Base-by-base conservation (phyloP, 2,329 filamentous ascomycete genomes). In the Pyrenophora teres region DNA sequence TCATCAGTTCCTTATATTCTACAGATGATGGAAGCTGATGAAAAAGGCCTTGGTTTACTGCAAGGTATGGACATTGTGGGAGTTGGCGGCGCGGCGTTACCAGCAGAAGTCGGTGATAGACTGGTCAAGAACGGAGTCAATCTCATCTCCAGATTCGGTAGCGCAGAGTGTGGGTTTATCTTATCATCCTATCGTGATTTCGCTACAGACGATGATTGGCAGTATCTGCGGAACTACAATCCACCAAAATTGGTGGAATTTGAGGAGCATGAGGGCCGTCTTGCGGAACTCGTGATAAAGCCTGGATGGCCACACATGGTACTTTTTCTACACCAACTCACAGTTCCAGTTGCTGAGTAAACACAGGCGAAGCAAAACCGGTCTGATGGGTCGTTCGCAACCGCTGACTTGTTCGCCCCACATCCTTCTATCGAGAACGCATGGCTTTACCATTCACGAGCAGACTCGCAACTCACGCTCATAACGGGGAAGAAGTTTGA, bases 21-120 rank as follows among this genome's bases (percentile, higher is more conserved):
- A 69, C 90, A 91, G 40, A 83, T 97, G 60, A 96, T 99, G 89
- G 83, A 87, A 64, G 87, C 92, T 9, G 95, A 90, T 63, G 90
- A 96, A 75, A 89, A 94, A 75, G 92, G 89, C 43, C 81, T 97
- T 2, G 79, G 87, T 62, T 84, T 96, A 4, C 73, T 57, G 16
- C 62, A 63, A 33, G 61, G 57, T 0, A 86, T 87, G 83, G 77
- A 81, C 3, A 76, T 87, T 12, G 84, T 88, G 0, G 84, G 84
- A 6, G 83, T 87, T 0, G 85, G 85, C 2, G 86, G 85, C 5
- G 84, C 85, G 9, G 81, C 84, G 3, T 65, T 88, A 1, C 78
- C 83, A 2, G 54, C 67, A 3, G 67, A 77, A 7, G 69, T 85
- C 1, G 86, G 86, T 0, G 74, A 87, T 50, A 64, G 66, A 2